Evolutionary conservation across 169 alveolate species (phyloP).

Genomic region (Cryptosporidium viatorum): DNA sequence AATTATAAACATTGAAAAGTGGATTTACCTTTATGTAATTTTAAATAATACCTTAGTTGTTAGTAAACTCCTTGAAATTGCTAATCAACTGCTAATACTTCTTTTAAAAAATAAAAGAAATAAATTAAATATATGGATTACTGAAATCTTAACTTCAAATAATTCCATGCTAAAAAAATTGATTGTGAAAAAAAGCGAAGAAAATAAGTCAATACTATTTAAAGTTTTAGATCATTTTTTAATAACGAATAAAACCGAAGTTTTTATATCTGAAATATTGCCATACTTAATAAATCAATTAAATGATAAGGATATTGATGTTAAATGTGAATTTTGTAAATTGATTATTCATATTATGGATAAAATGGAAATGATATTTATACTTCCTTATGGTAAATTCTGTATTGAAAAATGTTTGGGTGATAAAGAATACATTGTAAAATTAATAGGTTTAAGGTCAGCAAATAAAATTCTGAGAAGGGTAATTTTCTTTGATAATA

Average conservation of each 20-base stretch:
- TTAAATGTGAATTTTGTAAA: constrained; percentile 29
- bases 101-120: not conserved
- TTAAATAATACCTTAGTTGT: not conserved
- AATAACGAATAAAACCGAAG: not conserved
- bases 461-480: constrained; percentile 2
- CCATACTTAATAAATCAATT: constrained; percentile 49
- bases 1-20: constrained; percentile 20
- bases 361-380: not conserved
- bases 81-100: not conserved
- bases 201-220: not conserved
- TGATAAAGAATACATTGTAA: constrained; percentile 27
- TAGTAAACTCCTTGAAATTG: not conserved
- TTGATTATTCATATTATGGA: not conserved
- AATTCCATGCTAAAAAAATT: constrained; percentile 3
- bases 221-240: constrained; percentile 4
- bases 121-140: constrained; percentile 28
- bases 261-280: constrained; percentile 41
- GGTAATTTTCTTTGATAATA: not conserved
- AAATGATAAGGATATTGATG: constrained; percentile 2
- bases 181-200: not conserved
- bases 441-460: constrained; percentile 4
- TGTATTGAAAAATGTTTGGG: constrained; percentile 58
- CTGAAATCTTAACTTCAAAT: constrained; percentile 30
- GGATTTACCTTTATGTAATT: constrained; percentile 3
- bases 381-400: constrained; percentile 63